Evolutionary conservation across 2,329 filamentous ascomycete species (phyloP).

Genomic region (Aspergillus sp.): DNA sequence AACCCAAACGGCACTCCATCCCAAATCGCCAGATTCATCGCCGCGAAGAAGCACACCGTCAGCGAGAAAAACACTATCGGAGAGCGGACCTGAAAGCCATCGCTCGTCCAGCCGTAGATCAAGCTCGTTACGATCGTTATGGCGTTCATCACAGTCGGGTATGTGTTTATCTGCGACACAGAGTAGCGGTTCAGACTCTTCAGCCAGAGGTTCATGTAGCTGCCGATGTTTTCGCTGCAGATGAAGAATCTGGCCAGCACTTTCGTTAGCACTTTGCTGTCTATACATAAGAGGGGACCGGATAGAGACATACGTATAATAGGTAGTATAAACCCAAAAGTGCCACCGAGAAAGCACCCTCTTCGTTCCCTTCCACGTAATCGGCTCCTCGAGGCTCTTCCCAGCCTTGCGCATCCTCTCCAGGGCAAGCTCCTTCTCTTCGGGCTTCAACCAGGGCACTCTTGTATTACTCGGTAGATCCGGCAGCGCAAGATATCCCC

Average conservation of each 20-base stretch:
- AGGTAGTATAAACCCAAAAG: neutral
- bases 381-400: neutral
- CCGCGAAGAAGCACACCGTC: slow-evolving; percentile 4
- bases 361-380: neutral
- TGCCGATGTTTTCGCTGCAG: slow-evolving; percentile 3
- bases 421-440: neutral
- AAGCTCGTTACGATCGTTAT: neutral
- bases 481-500: slow-evolving; percentile 40
- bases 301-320: neutral
- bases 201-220: slow-evolving; percentile 2
- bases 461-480: slow-evolving; percentile 46
- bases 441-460: slow-evolving; percentile 36
- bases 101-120: slow-evolving; percentile 1
- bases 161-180: neutral
- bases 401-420: neutral
- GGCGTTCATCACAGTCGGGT: neutral
- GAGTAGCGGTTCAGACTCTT: neutral
- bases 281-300: too few species aligned
- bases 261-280: neutral
- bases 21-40: slow-evolving; percentile 3
- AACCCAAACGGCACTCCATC: neutral
- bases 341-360: neutral
- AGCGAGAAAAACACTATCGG: neutral
- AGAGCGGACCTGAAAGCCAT: neutral
- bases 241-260: neutral